phyloP scores from a whole-genome alignment of 768 basidiomycete species.

The Epithele typhae region DNA sequence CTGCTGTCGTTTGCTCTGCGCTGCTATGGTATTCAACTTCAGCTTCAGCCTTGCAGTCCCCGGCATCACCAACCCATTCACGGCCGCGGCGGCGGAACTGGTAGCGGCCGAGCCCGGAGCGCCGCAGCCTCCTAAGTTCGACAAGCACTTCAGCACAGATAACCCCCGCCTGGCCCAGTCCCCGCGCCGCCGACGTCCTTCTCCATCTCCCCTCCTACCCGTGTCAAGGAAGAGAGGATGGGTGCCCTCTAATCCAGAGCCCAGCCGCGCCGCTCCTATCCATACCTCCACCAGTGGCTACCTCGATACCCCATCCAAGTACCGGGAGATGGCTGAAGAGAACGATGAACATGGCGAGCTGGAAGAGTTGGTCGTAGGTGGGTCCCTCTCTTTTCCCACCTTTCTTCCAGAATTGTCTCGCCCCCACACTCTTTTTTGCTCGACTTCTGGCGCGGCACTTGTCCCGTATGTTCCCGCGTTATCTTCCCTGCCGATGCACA shows the following conservation, averaged over 20 bases:
- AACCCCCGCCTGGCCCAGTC: slow-evolving; percentile 16
- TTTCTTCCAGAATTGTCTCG: no score
- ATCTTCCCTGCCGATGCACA: no score
- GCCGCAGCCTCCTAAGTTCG: slow-evolving; percentile 8
- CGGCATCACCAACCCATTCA: slow-evolving; percentile 65
- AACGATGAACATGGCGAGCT: slow-evolving; percentile 34
- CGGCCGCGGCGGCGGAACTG: slow-evolving; percentile 14
- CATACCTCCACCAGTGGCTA: slow-evolving; percentile 57
- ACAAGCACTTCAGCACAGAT: slow-evolving; percentile 19
- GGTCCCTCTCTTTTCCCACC: slow-evolving; percentile 19
- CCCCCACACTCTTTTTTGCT: no score
- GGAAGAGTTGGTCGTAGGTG: slow-evolving; percentile 44
- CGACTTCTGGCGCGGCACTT: no score
- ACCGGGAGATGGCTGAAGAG: slow-evolving; percentile 35
- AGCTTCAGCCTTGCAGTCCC: slow-evolving; percentile 67
- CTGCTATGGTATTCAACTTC: slow-evolving; percentile 50
- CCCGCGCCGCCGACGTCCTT: slow-evolving; percentile 20
- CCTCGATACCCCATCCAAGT: slow-evolving; percentile 66
- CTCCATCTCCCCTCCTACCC: slow-evolving; percentile 37
- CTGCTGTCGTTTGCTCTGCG: not conserved
- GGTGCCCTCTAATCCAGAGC: slow-evolving; percentile 59
- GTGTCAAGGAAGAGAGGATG: slow-evolving; percentile 64
- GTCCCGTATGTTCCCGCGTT: no score
- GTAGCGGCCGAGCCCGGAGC: slow-evolving; percentile 5
- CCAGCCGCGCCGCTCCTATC: slow-evolving; percentile 47